Base-by-base conservation (phyloP, 164 flowering plant species). In the Macadamia tetraphylla region DNA sequence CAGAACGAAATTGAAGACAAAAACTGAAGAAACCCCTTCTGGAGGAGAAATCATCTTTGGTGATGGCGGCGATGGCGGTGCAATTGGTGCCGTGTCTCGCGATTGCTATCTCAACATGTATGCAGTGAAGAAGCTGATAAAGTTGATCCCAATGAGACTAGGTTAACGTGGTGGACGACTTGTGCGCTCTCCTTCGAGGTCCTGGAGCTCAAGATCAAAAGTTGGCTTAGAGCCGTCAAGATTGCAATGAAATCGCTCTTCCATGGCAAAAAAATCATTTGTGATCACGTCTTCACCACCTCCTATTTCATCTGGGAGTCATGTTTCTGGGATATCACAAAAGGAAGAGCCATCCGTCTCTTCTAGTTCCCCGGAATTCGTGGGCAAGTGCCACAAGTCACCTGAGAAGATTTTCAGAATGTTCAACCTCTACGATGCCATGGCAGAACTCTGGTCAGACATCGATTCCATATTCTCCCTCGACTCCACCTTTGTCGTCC, bases 231-330 rank as follows among this genome's bases (percentile, higher is more conserved):
- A 53, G 87, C 87, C 0, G 80, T 81, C 1, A 81, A 73, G 49
- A 31, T 75, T 6, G 78, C 90, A 1, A 85, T 89, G 0, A 80
- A 75, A 44, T 74, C 85, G 0, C 76, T 91, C 40, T 89, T 91
- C 60, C 43, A 48, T 71, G 85, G 88, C 10, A 93, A 91, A 75
- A 70, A 87, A 58, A 68, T 86, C 10, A 84, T 91, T 60, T 85
- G 90, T 66, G 91, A 91, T 61, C 70, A 78, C 53, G 87, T 91
- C 8, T 91, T 91, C 75, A 74, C 86, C 2, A 29, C 83, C 1
- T 85, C 93, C 0, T 73, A 52, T 1, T 46, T 74, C 0, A 84
- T 87, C 44, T 63, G 71, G n/a, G 90, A 85, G n/a, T 76, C 88
- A 2, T 80, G 83, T 56, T 88, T 88, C 75, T 1, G 80, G 0